A percentile compares a stretch with the other conserved stretches of the same genome.
Evolutionary conservation across 169 alveolate species (phyloP).

Genomic region (Cryptosporidium canis): DNA sequence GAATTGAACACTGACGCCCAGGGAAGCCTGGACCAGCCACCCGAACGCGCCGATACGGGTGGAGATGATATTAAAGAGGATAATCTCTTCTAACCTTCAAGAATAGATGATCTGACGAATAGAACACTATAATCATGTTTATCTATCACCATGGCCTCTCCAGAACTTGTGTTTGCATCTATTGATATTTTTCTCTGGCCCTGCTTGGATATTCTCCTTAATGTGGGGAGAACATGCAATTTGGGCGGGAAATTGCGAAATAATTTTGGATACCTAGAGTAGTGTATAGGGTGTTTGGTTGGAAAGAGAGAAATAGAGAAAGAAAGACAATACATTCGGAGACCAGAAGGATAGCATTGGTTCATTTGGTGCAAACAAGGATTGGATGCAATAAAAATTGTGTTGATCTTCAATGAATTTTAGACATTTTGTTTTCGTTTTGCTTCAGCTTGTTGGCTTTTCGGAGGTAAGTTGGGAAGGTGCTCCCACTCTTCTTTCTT

Average conservation of each 20-base stretch:
- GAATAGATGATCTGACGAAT: too few relatives aligned
- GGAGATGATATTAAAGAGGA: too few relatives aligned
- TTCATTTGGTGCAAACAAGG: neutral
- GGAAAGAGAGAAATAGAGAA: neutral
- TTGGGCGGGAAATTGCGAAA: constrained; percentile 4
- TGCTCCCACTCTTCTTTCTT: neutral
- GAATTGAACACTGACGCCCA: too few relatives aligned
- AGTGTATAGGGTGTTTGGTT: neutral
- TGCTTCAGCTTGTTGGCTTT: neutral
- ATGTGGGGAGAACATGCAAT: constrained; percentile 48
- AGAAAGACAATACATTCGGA: neutral
- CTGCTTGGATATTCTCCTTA: neutral
- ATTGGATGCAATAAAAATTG: neutral
- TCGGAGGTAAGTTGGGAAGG: neutral
- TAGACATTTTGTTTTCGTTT: neutral
- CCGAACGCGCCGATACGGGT: too few relatives aligned
- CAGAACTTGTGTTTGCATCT: too few relatives aligned
- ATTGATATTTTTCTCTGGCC: neutral
- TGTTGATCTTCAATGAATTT: constrained; percentile 11
- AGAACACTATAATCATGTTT: too few relatives aligned
- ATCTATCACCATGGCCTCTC: too few relatives aligned
- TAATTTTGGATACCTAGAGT: constrained; percentile 30
- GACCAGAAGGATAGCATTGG: neutral
- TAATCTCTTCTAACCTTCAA: too few relatives aligned
- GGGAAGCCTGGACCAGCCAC: too few relatives aligned